A percentile compares a stretch with the other conserved stretches of the same genome.
phyloP scores from a whole-genome alignment of 345 rosid genomes.

The Aquilaria yunnanensis region DNA sequence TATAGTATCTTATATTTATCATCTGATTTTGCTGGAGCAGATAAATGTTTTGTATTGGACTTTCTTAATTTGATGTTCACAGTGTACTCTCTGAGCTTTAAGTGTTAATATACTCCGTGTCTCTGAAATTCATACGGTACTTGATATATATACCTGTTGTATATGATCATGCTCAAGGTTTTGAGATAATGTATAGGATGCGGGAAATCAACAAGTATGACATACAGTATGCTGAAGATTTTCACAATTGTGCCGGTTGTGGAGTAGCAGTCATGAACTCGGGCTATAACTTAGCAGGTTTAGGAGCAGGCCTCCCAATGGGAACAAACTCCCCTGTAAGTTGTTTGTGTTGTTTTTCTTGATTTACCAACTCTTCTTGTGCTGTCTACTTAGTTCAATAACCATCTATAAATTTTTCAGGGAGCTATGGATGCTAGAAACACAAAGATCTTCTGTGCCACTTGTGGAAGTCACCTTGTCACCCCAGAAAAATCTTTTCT shows the following conservation, averaged over 20 bases:
- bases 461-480: conserved; percentile 2
- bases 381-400: not conserved
- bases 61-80: too few relatives aligned
- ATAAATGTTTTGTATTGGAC: too few relatives aligned
- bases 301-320: not conserved
- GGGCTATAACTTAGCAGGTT: conserved; percentile 1
- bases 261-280: conserved; percentile 1
- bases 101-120: too few relatives aligned
- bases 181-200: not conserved
- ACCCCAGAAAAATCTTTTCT: conserved; percentile 11
- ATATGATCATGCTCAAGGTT: too few relatives aligned
- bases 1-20: too few relatives aligned
- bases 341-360: not conserved
- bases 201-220: conserved; percentile 2
- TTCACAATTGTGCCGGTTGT: conserved; percentile 7
- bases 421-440: not conserved
- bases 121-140: too few relatives aligned
- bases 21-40: too few relatives aligned
- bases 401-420: conserved; percentile 6
- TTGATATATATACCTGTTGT: too few relatives aligned
- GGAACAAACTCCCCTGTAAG: conserved; percentile 9
- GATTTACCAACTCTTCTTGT: not conserved
- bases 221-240: conserved; percentile 2
- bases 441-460: conserved; percentile 1
- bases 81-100: too few relatives aligned